phyloP scores from a whole-genome alignment of 805 yeast genomes.

The Cyberlindnera euphorbiiphila region DNA sequence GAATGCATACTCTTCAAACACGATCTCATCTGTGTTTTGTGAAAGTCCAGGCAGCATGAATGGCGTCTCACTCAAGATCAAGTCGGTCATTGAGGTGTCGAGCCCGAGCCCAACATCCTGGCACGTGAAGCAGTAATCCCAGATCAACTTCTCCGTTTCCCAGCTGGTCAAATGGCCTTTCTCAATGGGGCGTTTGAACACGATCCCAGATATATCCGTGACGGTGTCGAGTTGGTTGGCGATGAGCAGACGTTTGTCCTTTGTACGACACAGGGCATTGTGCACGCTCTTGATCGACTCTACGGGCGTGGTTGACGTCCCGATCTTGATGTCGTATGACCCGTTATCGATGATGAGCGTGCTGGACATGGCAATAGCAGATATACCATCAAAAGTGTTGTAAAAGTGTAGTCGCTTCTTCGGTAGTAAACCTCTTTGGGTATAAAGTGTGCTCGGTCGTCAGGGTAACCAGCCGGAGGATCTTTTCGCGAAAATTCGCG shows the following conservation, averaged over 20 bases:
- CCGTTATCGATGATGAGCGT: constrained; percentile 84
- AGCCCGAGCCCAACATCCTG: constrained; percentile 39
- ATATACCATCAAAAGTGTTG: too few relatives aligned
- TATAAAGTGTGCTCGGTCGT: too few relatives aligned
- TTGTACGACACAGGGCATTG: constrained; percentile 70
- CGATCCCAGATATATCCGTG: constrained; percentile 69
- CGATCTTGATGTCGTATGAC: constrained; percentile 73
- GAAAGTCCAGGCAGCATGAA: constrained; percentile 78
- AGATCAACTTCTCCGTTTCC: constrained; percentile 83
- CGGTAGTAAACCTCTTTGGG: too few relatives aligned
- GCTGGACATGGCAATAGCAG: constrained; percentile 2
- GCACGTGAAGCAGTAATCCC: constrained; percentile 63
- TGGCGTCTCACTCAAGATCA: constrained; percentile 77
- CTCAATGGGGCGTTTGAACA: constrained; percentile 77
- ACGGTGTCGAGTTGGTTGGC: constrained; percentile 67
- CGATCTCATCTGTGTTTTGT: constrained; percentile 81
- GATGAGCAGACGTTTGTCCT: constrained; percentile 66
- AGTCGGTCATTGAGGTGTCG: constrained; percentile 47
- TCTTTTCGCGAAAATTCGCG: too few relatives aligned
- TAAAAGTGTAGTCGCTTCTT: too few relatives aligned
- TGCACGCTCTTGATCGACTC: constrained; percentile 47
- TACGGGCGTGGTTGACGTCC: constrained; percentile 36
- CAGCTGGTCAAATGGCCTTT: constrained; percentile 87
- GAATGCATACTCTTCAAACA: constrained; percentile 92
- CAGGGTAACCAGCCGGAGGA: too few relatives aligned